Evolutionary conservation across 768 basidiomycete genomes (phyloP), one percentile per base, ranked within the genome.

Genomic region (Boletus rubroflammeus): DNA sequence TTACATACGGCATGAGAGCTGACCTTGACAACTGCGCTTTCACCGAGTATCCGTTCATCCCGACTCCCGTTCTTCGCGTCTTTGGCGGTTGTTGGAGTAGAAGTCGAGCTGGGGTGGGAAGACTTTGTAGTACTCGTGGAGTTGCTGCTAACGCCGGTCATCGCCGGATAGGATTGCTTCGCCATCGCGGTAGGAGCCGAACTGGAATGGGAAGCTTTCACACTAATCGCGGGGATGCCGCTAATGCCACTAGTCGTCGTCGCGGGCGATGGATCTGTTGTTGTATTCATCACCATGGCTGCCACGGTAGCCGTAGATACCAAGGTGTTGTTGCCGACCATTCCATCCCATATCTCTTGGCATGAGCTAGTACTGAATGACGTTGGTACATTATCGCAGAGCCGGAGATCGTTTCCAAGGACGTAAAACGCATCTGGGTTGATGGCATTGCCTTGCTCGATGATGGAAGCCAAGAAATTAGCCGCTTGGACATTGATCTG

Each of bases 291-390:
- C 8, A 14, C 39, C 10, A 35, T 6, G 17, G 47, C 41, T 17
- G 21, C 21, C 47, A 28, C 19, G 25, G 25, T 14, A 14, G 59
- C 53, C 3, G 39, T 49, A 38, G 47, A 34, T 8, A 29, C 11
- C 47, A 56, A 19, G 1, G 48, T 50, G 41, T 55, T 55, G 42
- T 58, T 52, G 4, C 47, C 54, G 3, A 50, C 21, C 17, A 66
- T 73, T 29, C 75, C 78, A 19, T 32, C 31, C 31, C 31, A 32
- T 32, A 32, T 32, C 31, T 13, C 31, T 32, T 32, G 31, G 10
- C 31, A 32, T 6, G 31, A 32, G 31, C 13, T 32, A 14, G 31
- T 32, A 32, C 31, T 32, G 31, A 32, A 32, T 14, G 31, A 32
- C 31, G 31, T 32, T 14, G 31, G 31, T 32, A 32, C 31, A 6